Percentiles rank a stretch among this genome's conserved stretches.
Conservation (phyloP, 2,329 filamentous ascomycete genomes). For the Exophiala oligosperma region DNA sequence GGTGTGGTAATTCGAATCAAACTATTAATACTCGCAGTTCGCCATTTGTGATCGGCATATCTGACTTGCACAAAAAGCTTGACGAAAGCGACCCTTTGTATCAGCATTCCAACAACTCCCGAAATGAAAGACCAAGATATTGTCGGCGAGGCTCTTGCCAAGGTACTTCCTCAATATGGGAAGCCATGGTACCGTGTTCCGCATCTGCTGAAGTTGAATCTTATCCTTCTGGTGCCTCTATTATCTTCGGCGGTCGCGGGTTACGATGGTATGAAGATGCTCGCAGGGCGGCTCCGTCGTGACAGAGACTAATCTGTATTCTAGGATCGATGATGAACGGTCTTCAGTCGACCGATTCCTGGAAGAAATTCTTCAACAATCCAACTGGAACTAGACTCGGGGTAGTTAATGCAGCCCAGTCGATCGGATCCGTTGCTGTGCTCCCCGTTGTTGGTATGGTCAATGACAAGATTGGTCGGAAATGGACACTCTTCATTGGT, state of each 20-base stretch:
- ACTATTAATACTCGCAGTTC: not conserved
- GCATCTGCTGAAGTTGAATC: conserved; percentile 47
- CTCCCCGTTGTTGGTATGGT: conserved; percentile 9
- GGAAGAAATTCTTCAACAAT: conserved; percentile 38
- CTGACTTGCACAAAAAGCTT: too few species aligned
- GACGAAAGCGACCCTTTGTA: too few species aligned
- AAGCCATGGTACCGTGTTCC: conserved; percentile 45
- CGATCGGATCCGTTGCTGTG: conserved; percentile 14
- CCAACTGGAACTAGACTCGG: conserved; percentile 13
- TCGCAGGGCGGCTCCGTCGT: not conserved
- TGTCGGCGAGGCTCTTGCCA: conserved; percentile 31
- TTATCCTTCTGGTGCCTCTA: conserved; percentile 46
- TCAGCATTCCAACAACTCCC: not conserved
- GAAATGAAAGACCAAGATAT: conserved; percentile 29
- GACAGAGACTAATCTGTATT: not conserved
- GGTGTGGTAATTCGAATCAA: not conserved
- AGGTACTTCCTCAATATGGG: conserved; percentile 43
- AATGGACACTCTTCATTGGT: conserved; percentile 13
- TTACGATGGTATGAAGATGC: conserved; percentile 43
- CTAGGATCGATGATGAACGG: conserved; percentile 48
- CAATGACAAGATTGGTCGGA: conserved; percentile 15
- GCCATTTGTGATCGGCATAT: not conserved
- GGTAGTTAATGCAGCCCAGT: conserved; percentile 12
- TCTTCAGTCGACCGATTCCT: conserved; percentile 43
- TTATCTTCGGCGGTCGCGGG: conserved; percentile 46